Percentiles rank a stretch among this genome's conserved stretches.
Conservation (phyloP, 192 early-diverging fungal genomes). For the Coemansia brasiliensis region DNA sequence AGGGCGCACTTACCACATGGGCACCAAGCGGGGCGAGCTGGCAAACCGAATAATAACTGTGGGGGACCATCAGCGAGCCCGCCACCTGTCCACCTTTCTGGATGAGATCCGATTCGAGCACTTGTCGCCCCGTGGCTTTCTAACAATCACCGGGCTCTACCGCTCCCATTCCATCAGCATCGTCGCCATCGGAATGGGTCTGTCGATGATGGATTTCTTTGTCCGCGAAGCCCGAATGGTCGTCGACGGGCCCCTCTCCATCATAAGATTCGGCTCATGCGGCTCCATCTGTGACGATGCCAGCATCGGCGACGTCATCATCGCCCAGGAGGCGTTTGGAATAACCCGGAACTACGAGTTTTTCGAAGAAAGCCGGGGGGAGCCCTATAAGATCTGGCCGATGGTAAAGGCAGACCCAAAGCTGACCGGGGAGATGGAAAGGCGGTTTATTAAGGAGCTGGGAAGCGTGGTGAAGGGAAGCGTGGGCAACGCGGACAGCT, state of each 20-base stretch:
- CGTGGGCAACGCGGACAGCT: constrained; percentile 79
- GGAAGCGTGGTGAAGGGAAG: constrained; percentile 56
- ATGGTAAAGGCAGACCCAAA: constrained; percentile 59
- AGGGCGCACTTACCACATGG: constrained; percentile 84
- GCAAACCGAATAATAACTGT: constrained; percentile 88
- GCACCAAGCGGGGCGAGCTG: constrained; percentile 73
- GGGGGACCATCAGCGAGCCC: constrained; percentile 77
- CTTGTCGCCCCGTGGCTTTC: constrained; percentile 73
- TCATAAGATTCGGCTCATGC: constrained; percentile 85
- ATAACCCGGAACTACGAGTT: constrained; percentile 75
- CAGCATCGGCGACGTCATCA: constrained; percentile 64
- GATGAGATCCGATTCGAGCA: constrained; percentile 60
- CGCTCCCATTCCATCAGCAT: constrained; percentile 73
- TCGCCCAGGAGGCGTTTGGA: constrained; percentile 65
- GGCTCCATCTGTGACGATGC: constrained; percentile 64
- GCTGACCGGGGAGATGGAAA: constrained; percentile 47
- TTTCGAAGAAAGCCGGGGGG: constrained; percentile 48
- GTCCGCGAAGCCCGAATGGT: constrained; percentile 83
- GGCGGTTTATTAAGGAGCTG: constrained; percentile 15
- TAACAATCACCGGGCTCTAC: constrained; percentile 85
- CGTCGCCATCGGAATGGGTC: constrained; percentile 85
- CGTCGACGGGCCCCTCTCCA: constrained; percentile 70
- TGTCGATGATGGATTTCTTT: constrained; percentile 89
- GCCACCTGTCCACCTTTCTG: constrained; percentile 60
- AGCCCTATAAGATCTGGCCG: constrained; percentile 71